Evolutionary conservation across 495 filamentous ascomycete species (phyloP), one percentile per base, ranked within the genome.

Genomic region (Aspergillus mulundensis): DNA sequence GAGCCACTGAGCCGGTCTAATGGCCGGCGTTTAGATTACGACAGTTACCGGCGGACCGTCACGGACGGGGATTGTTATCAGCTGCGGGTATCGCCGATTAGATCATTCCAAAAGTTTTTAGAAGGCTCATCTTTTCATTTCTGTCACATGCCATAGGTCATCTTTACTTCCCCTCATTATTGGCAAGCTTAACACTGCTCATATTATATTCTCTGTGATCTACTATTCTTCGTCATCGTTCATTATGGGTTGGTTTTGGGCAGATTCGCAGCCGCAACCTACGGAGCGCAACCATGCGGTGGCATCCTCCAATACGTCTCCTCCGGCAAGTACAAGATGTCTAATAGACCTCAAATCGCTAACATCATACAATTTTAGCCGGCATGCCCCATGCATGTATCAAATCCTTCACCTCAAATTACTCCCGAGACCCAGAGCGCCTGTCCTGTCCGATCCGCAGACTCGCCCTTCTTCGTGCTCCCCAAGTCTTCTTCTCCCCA

Each of bases 211-310:
- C n/a, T n/a, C n/a, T n/a, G n/a, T n/a, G n/a, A 28, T 3, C 25
- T 8, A 8, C 4, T 28, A 21, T 34, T 36, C 2, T 38, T 50
- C 7, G 3, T 24, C 3, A 16, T 43, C 12, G 2, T 47, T 57
- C 50, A 67, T 58, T 43, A 97, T 98, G 94, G 94, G 94, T 59
- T 98, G 95, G 95, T 98, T 98, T 63, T 98, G 94, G 94, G 88
- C 91, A 72, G 91, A 98, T 60, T 67, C 82, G 44, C 68, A 67
- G 57, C 70, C 68, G 53, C 75, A 70, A 25, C 50, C 66, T 44
- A 61, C 71, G 58, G 71, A 76, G 42, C 73, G 79, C 30, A 79
- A 73, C 61, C 69, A 68, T 50, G 62, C 67, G 23, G 62, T n/a
- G n/a, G 25, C 74, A 43, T 61, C 62, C 48, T 64, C 73, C 15